A percentile compares a stretch with the other conserved stretches of the same genome.
These are phyloP conservation scores for Pseudotsuga menziesii DNA, from an alignment of 75 land plant genomes.

Conservation along the genomic window DNA sequence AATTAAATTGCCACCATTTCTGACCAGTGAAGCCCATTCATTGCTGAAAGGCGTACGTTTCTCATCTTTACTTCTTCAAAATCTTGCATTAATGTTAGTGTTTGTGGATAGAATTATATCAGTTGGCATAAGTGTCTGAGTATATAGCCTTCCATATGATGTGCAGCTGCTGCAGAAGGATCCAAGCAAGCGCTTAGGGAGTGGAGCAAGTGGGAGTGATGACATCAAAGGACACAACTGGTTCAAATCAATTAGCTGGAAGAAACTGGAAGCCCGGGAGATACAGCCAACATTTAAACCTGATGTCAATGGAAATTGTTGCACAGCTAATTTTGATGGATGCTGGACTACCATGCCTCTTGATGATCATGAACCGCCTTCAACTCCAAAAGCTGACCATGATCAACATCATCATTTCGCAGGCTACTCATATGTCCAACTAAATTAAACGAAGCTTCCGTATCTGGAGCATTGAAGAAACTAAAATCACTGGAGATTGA, in stretches of 20 bases:
- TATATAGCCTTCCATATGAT: not conserved
- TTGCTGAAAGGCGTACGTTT: constrained; percentile 75
- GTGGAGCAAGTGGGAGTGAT: constrained; percentile 61
- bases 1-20: constrained; percentile 73
- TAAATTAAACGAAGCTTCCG: no score
- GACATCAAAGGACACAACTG: constrained; percentile 90
- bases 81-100: not conserved
- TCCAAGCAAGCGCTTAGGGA: constrained; percentile 74
- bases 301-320: constrained; percentile 59
- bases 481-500: no score
- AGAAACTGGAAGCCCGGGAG: constrained; percentile 61
- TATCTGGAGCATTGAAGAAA: no score
- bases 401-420: no score
- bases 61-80: not conserved
- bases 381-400: constrained; percentile 27
- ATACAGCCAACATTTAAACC: constrained; percentile 82
- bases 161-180: constrained; percentile 87
- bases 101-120: not conserved
- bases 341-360: constrained; percentile 77
- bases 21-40: constrained; percentile 86
- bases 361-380: constrained; percentile 35
- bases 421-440: no score
- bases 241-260: constrained; percentile 93
- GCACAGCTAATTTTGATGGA: constrained; percentile 87
- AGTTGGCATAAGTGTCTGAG: not conserved